These are phyloP conservation scores for Globisporangium camurandrum DNA, from an alignment of 352 stramenopile genomes.

Conservation along the genomic window DNA sequence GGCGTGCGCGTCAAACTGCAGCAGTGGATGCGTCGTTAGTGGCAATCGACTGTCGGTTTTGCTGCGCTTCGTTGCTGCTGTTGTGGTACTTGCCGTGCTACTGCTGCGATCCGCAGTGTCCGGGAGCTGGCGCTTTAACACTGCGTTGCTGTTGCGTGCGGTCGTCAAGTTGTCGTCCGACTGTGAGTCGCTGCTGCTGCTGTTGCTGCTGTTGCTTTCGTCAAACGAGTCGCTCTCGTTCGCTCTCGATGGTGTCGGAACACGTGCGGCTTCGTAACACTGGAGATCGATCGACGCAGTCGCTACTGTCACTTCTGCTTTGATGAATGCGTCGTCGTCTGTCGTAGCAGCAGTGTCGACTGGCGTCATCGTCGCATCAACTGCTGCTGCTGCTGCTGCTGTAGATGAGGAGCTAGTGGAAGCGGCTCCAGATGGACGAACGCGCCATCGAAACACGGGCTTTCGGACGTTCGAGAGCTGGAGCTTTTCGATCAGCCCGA, in stretches of 20 bases:
- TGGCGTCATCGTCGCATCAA: too few relatives aligned
- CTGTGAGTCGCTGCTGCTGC: conserved; percentile 43
- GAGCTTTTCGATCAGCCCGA: conserved; percentile 90
- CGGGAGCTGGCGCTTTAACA: too few relatives aligned
- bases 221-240: conserved; percentile 58
- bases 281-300: conserved; percentile 5
- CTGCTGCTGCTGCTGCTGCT: too few relatives aligned
- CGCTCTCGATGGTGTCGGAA: conserved; percentile 46
- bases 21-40: conserved; percentile 21
- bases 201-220: too few relatives aligned
- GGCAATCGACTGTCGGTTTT: conserved; percentile 5
- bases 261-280: conserved; percentile 13
- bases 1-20: conserved; percentile 34
- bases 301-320: too few relatives aligned
- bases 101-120: too few relatives aligned
- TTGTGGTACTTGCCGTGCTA: too few relatives aligned
- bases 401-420: too few relatives aligned
- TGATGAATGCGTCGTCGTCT: too few relatives aligned
- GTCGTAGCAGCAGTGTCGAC: too few relatives aligned
- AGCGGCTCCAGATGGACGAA: conserved; percentile 11
- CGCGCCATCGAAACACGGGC: conserved; percentile 78
- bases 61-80: too few relatives aligned
- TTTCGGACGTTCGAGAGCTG: conserved; percentile 78
- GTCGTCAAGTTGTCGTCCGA: conserved; percentile 29
- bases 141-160: conserved; percentile 26